Percentiles rank a stretch among this genome's conserved stretches.
phyloP scores from a whole-genome alignment of 2,329 filamentous ascomycete genomes.

The Fonsecaea erecta region DNA sequence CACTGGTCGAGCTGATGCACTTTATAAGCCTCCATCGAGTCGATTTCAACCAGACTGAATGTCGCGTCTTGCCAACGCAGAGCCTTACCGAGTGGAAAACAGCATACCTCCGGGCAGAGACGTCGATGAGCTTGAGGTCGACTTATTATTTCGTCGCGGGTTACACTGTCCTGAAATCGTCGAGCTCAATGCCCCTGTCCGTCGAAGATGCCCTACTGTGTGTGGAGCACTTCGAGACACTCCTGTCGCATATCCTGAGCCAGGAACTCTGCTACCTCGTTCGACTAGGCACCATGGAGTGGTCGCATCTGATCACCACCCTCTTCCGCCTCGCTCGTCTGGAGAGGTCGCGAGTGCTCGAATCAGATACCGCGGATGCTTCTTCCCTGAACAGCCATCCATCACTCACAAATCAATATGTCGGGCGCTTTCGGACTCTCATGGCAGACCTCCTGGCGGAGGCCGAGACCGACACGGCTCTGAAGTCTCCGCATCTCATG shows the following conservation, averaged over 20 bases:
- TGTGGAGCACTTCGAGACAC: constrained; percentile 7
- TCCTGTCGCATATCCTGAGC: constrained; percentile 19
- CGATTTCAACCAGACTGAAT: not conserved
- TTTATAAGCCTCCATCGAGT: constrained; percentile 11
- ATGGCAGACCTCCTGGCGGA: not conserved
- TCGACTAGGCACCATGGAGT: constrained; percentile 22
- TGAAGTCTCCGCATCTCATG: constrained; percentile 13
- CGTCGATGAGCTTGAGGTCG: constrained; percentile 3
- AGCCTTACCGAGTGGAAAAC: constrained; percentile 7
- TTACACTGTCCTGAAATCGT: constrained; percentile 21
- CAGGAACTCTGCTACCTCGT: constrained; percentile 16
- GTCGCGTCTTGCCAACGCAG: not conserved
- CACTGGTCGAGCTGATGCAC: constrained; percentile 20
- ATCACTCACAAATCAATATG: constrained; percentile 6
- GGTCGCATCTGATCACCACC: constrained; percentile 27
- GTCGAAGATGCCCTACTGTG: constrained; percentile 1
- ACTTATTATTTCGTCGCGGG: constrained; percentile 23
- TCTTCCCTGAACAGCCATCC: not conserved
- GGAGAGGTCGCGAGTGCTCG: not conserved
- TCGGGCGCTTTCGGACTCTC: constrained; percentile 17
- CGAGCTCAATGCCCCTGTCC: not conserved
- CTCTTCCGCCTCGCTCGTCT: constrained; percentile 28
- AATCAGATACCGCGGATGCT: not conserved
- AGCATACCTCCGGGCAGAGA: not conserved
- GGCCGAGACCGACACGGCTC: not conserved